Conservation (phyloP, 2,329 filamentous ascomycete genomes). For the Talaromyces sp. region DNA sequence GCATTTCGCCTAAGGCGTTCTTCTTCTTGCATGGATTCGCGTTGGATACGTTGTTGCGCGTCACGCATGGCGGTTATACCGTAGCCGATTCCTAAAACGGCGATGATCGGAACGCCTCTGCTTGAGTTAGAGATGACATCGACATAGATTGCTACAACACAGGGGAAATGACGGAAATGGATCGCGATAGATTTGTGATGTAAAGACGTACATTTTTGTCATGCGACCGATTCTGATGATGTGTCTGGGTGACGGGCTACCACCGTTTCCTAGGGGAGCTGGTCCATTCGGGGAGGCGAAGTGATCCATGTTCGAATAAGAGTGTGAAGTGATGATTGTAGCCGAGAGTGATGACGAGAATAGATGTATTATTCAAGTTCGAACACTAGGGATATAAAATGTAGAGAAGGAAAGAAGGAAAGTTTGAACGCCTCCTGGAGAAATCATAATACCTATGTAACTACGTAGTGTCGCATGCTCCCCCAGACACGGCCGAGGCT, state of each 20-base stretch:
- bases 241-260: constrained; percentile 11
- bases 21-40: constrained; percentile 27
- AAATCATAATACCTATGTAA: neutral
- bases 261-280: constrained; percentile 9
- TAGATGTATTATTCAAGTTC: neutral
- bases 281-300: constrained; percentile 15
- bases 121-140: neutral
- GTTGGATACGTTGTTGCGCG: constrained; percentile 16
- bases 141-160: neutral
- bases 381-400: neutral
- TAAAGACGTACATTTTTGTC: constrained; percentile 17
- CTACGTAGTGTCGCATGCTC: constrained; percentile 4
- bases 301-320: constrained; percentile 13
- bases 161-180: constrained; percentile 24
- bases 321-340: neutral
- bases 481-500: constrained; percentile 8
- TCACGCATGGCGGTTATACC: constrained; percentile 27
- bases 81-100: constrained; percentile 22
- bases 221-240: constrained; percentile 15
- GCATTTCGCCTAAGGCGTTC: constrained; percentile 37
- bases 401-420: neutral
- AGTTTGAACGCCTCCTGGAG: neutral
- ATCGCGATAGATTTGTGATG: neutral
- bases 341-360: neutral
- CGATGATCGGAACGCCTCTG: constrained; percentile 17